Base-by-base conservation (phyloP, 140 eudicot species). In the Oenanthe javanica region DNA sequence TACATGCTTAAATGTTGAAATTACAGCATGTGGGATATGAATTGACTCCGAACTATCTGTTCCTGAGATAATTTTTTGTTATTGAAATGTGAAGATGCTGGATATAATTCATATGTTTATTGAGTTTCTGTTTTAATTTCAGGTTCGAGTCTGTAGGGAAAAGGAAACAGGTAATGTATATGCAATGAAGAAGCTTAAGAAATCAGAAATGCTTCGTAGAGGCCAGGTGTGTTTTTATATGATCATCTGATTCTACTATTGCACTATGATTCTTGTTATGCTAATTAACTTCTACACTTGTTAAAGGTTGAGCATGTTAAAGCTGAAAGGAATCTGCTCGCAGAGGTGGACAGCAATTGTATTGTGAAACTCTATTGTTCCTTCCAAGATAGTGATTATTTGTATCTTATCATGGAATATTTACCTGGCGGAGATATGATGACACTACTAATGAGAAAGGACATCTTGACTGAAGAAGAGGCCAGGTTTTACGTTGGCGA, bases 381-480 rank as follows among this genome's bases (percentile, higher is more conserved):
- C 42, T 95, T 95, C 80, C 99, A 95, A 91, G 98, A 95, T 84
- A 90, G 82, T 0, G 99, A 95, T 46, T 91, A 80, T 86, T 69
- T 95, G 74, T 95, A 93, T 81, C 97, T 95, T 43, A 83, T 95
- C 21, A 95, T 95, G 99, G 99, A 95, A 84, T 95, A 95, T 88
- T 86, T 95, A 45, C 99, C 99, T 25, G 99, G 99, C 76, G 99
- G 99, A 64, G 99, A 95, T 79, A 87, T 95, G 96, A 95, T 95
- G 99, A 95, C 99, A 16, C 80, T 95, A 72, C 89, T 95, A 21
- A 95, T 95, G 99, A 88, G 99, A 86, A 93, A 95, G 78, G 99
- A 95, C 75, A 95, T 89, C 0, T 87, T 95, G 78, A 90, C 86
- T 16, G 98, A 93, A 54, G 88, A 93, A 63, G 99, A 92, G 86